Conservation (phyloP, 2,329 filamentous ascomycete genomes). For the Aspergillus alliaceus region DNA sequence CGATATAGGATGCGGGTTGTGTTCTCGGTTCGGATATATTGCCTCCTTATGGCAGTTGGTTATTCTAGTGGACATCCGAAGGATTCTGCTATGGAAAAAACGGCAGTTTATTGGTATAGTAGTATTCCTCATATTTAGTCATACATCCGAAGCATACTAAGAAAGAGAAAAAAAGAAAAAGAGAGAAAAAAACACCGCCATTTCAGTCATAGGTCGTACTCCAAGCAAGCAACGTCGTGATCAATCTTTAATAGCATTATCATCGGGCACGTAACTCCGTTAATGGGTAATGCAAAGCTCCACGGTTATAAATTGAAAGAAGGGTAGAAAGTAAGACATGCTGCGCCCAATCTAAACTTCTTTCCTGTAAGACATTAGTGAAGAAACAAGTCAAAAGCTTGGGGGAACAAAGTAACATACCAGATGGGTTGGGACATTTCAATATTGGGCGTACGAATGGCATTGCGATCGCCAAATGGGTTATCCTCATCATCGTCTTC, state of each 20-base stretch:
- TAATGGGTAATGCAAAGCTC: neutral
- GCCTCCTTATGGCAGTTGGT: neutral
- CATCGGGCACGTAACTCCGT: slow-evolving; percentile 60
- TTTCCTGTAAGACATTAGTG: slow-evolving; percentile 26
- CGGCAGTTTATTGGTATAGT: neutral
- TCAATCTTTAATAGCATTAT: neutral
- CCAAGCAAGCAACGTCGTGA: neutral
- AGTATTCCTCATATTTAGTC: neutral
- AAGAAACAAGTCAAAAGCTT: neutral
- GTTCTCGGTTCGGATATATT: neutral
- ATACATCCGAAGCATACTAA: neutral
- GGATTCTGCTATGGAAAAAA: no score
- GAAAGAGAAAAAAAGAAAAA: neutral
- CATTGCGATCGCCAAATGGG: slow-evolving; percentile 83
- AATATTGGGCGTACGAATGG: slow-evolving; percentile 39
- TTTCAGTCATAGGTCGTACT: neutral
- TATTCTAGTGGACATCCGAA: neutral
- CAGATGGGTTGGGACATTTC: slow-evolving; percentile 35
- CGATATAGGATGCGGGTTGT: neutral
- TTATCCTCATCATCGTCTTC: slow-evolving; percentile 73
- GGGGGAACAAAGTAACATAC: slow-evolving; percentile 23
- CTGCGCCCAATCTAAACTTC: slow-evolving; percentile 22
- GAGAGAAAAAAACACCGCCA: neutral
- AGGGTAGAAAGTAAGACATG: neutral
- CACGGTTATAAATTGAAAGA: neutral